These are phyloP conservation scores for Gaertneriomyces sp. DNA, from an alignment of 192 early-diverging fungal genomes.

Conservation along the genomic window DNA sequence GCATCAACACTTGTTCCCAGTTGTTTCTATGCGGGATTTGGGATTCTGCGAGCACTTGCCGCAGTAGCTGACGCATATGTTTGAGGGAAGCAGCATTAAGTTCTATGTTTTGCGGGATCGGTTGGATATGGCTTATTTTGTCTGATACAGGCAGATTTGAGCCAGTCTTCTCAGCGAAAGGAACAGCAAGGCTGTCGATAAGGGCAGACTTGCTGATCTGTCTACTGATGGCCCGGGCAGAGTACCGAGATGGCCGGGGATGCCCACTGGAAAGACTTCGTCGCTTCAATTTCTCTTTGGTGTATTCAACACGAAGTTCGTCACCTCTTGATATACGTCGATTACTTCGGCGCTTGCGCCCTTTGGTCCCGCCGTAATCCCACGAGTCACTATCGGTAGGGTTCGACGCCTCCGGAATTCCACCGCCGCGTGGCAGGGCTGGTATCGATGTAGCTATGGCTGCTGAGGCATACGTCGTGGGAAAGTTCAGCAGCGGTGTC, in stretches of 20 bases:
- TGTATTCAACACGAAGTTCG: conserved; percentile 50
- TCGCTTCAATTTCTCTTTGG: conserved; percentile 44
- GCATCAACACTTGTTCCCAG: conserved; percentile 72
- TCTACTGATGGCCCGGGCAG: conserved; percentile 14
- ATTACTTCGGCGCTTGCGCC: conserved; percentile 11
- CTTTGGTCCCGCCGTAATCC: conserved; percentile 23
- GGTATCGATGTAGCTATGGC: neutral
- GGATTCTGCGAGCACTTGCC: conserved; percentile 68
- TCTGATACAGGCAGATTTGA: conserved; percentile 12
- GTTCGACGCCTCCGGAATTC: too few relatives aligned
- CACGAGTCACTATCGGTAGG: conserved; percentile 27
- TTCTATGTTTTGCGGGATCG: conserved; percentile 25
- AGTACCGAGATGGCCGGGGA: conserved; percentile 38
- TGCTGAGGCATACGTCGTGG: conserved; percentile 4
- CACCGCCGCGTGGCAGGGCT: neutral
- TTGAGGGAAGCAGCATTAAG: conserved; percentile 61
- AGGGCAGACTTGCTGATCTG: conserved; percentile 37
- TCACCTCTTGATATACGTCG: conserved; percentile 30
- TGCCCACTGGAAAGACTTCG: conserved; percentile 43
- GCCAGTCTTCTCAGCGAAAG: neutral
- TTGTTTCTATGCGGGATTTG: conserved; percentile 46
- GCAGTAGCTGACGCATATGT: conserved; percentile 66
- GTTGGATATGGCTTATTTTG: neutral
- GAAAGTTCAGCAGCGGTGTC: conserved; percentile 21
- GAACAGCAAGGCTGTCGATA: conserved; percentile 8